phyloP scores from a whole-genome alignment of 73 alveolate species.

The Symbiodinium pilosum region DNA sequence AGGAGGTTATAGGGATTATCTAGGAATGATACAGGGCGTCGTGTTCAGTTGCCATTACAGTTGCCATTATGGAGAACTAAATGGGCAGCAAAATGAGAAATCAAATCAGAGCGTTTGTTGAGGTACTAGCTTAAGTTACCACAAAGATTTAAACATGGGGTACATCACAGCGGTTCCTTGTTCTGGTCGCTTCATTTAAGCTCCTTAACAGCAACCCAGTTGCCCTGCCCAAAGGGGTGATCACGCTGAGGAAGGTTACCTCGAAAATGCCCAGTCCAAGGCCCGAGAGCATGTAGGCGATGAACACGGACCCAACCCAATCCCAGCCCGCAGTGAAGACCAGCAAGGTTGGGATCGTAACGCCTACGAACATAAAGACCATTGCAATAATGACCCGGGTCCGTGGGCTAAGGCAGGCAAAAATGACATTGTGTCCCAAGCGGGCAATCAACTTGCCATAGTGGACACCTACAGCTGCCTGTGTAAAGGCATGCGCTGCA shows the following conservation, averaged over 20 bases:
- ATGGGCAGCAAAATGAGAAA: too few species aligned
- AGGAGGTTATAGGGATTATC: not conserved
- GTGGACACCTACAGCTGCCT: slow-evolving; percentile 93
- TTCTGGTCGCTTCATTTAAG: too few species aligned
- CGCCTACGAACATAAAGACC: slow-evolving; percentile 77
- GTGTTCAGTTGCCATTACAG: too few species aligned
- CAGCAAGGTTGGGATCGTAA: slow-evolving; percentile 53
- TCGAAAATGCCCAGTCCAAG: slow-evolving; percentile 75
- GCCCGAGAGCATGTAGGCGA: slow-evolving; percentile 83
- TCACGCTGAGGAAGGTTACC: slow-evolving; percentile 89
- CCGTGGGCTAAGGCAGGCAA: slow-evolving; percentile 87
- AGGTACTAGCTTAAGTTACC: too few species aligned
- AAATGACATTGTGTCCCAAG: slow-evolving; percentile 62
- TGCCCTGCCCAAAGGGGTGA: slow-evolving; percentile 76
- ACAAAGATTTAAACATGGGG: too few species aligned
- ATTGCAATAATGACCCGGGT: slow-evolving; percentile 81
- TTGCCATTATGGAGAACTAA: too few species aligned
- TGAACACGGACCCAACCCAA: slow-evolving; percentile 75
- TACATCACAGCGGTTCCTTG: too few species aligned
- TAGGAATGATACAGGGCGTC: too few species aligned
- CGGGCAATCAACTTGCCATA: slow-evolving; percentile 87
- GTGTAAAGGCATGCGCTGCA: slow-evolving; percentile 41
- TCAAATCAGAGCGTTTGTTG: too few species aligned
- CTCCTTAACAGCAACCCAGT: too few species aligned
- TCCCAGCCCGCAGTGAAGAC: slow-evolving; percentile 69